Evolutionary conservation across 163 green algal species (phyloP), one percentile per base, ranked within the genome.

Genomic region (Volvox carteri): DNA sequence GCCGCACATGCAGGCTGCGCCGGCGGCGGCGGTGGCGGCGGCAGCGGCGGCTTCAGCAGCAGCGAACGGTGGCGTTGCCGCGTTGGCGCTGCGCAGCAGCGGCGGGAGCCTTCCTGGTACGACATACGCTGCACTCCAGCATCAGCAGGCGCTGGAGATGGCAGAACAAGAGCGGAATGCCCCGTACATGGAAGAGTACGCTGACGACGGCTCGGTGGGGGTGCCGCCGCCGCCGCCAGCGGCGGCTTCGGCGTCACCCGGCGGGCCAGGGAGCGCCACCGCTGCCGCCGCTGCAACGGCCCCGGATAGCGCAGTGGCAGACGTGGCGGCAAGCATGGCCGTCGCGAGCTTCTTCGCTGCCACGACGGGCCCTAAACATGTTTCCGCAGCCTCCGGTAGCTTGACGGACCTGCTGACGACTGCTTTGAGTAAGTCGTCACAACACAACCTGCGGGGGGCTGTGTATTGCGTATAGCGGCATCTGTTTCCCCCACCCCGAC

Each of bases 91-190:
- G 16, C 14, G 50, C 18, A 23, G 50, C 52, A 16, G 33, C 54
- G 54, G 30, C 52, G 18, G 42, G 19, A 41, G 2, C 23, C 79
- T 78, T 0, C 79, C 72, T 28, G 65, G 65, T 19, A 87, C 65
- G 6, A 88, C 83, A 23, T 88, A 75, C 68, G 83, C 83, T 1
- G 83, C 83, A n/a, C 37, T 88, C 12, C 83, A 88, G 67, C 83
- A 88, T 37, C 83, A 88, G 68, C 48, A 88, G 83, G 48, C 81
- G 62, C 62, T 21, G 8, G 80, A 78, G 83, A 6, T 33, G 46
- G 50, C 18, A 41, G 35, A 86, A 14, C 54, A 56, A 35, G 52
- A 85, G 77, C 35, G 35, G 54, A 21, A 67, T 16, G 30, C 12
- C 14, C n/a, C n/a, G n/a, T n/a, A n/a, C n/a, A n/a, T n/a, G n/a